phyloP scores from a whole-genome alignment of 2,329 filamentous ascomycete genomes.

The Botrytis medusae region DNA sequence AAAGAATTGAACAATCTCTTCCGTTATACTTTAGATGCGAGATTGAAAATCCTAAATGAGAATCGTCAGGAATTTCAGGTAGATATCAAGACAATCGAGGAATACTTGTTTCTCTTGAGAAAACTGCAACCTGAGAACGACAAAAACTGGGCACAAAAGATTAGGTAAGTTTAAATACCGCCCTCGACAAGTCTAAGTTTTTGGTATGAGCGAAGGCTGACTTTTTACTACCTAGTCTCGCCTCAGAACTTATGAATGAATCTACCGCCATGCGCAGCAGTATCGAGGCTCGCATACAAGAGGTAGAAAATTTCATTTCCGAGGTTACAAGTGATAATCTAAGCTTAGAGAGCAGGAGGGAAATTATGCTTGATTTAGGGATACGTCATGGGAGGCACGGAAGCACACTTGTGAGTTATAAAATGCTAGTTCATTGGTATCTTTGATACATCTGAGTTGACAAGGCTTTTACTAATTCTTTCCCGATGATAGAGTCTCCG shows the following conservation, averaged over 20 bases:
- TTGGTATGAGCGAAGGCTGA: too few species aligned
- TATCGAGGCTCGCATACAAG: constrained; percentile 3
- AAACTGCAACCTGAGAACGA: neutral
- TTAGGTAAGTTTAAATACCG: neutral
- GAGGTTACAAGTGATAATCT: neutral
- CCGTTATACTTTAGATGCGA: neutral
- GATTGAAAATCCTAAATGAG: neutral
- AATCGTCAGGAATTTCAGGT: neutral
- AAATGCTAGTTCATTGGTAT: too few species aligned
- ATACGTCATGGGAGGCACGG: neutral
- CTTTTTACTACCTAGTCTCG: neutral
- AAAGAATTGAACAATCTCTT: neutral
- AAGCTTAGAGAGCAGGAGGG: neutral
- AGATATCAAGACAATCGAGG: neutral
- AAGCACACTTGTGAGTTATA: neutral
- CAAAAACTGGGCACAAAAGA: neutral
- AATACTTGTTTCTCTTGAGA: neutral
- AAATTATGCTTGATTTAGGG: neutral
- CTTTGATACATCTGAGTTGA: accelerated
- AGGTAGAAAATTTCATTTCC: neutral
- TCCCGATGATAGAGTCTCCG: neutral
- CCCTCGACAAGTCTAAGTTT: neutral
- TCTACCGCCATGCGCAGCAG: neutral
- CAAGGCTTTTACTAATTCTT: neutral
- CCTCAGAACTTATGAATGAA: neutral